Base-by-base conservation (phyloP, 2,329 filamentous ascomycete genomes). In the Verticillium alfalfae region DNA sequence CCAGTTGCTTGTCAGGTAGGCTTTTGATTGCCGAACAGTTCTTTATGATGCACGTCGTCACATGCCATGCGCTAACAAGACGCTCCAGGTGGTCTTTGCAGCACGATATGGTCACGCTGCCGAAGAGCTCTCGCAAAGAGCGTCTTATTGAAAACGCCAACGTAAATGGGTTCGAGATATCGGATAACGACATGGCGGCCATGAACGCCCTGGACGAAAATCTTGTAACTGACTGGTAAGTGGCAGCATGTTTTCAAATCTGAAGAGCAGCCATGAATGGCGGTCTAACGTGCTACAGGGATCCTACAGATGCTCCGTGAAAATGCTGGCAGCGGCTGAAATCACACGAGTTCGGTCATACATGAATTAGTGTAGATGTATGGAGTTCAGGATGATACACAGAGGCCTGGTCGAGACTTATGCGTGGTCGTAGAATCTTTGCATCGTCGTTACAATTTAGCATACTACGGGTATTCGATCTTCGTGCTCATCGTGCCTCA, bases 121-220 rank as follows among this genome's bases (percentile, higher is more conserved):
- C 90, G 5, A 93, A 95, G 81, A 92, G 88, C 70, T 79, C 83
- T 26, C 84, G 78, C 62, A 79, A 79, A 69, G 81, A 84, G 57
- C 81, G 90, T 34, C 87, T 93, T 61, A 67, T 83, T 5, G 84
- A 87, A 70, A 93, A 93, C 70, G 85, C 80, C 3, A 73, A 85
- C 41, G 79, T 92, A 13, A 82, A 80, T 2, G 76, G 77, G 0
- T 87, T 91, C 65, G 79, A 82, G 60, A 88, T 93, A 59, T 80
- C 80, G 0, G 77, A 80, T n/a, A 78, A 72, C n/a, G 88, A 92
- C 70, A 82, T 92, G 81, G 72, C 79, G 66, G 73, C 59, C 5
- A 75, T 93, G 80, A 86, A 91, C 69, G 79, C 68, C 0, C 75
- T 92, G 58, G 89, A 93, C 71, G 90, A 93, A 75, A 82, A 86